Evolutionary conservation across 2,329 filamentous ascomycete genomes (phyloP), one percentile per base, ranked within the genome.

Genomic region (Clarireedia paspali): DNA sequence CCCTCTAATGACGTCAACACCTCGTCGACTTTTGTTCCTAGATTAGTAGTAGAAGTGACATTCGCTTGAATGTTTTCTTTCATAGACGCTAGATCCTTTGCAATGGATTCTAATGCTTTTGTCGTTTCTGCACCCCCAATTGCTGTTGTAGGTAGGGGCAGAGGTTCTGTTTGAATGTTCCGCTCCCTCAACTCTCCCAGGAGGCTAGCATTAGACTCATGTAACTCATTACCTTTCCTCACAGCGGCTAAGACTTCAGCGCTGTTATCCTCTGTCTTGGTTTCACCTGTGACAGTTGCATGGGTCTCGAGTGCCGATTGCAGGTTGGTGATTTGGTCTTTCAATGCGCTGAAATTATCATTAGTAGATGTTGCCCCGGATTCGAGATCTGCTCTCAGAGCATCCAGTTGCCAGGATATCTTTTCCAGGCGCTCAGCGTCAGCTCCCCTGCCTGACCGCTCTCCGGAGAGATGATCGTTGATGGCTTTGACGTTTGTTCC

Each of bases 181-280:
- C n/a, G 26, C 30, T 56, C 40, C 48, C 59, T 64, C 27, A 64
- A 44, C 26, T 56, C 59, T 9, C 47, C 55, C 47, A 65, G 40
- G 9, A 50, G 55, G 24, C 57, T 51, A 20, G 63, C 52, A 59
- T 67, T 64, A 9, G 61, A 53, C 9, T 57, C 54, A 53, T 66
- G 64, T 4, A 57, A 62, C 6, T 65, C 63, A n/a, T 66, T 66
- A 4, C 60, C 63, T 53, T 62, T 59, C 26, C 65, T 56, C 17
- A 68, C 57, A 47, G 61, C 65, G 14, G 65, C 59, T 36, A 66
- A 53, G 4, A 67, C 60, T n/a, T 66, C 64, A 14, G 53, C 47
- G 15, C 42, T 57, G 2, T 38, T 49, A 36, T 53, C 53, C 2
- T 44, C 55, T 6, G 56, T 57, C 34, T 63, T 66, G 15, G 65